Base-by-base conservation (phyloP, 768 basidiomycete genomes). In the Leccinellum rugosiceps region DNA sequence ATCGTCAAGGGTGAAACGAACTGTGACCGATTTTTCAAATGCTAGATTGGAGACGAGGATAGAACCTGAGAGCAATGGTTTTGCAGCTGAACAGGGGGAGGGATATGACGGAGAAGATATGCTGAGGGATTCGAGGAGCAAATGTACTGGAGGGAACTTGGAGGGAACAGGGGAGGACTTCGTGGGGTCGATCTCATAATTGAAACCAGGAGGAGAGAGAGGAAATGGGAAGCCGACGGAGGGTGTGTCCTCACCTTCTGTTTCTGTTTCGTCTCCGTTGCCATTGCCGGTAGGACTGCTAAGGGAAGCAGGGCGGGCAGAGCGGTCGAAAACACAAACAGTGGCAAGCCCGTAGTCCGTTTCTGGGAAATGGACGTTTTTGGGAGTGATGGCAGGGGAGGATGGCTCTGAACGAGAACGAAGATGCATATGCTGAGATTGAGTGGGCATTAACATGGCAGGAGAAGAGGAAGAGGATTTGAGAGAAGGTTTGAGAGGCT, bases 1-100 rank as follows among this genome's bases (percentile, higher is more conserved):
- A 49, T 89, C 85, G 71, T 98, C 96, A 48, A 96, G 77, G 2
- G 96, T 98, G 70, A 95, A 98, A 1, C 95, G 78, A 1, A 97
- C 80, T 0, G 83, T 85, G 47, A 98, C 87, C 52, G 82, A 78
- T 74, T 98, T 98, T 70, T 90, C 86, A 60, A 90, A 98, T 0
- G 90, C 77, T 53, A 97, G 63, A 70, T 98, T 98, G 62, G 87
- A 83, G 19, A 94, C 92, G 50, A 92, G 81, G 55, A 97, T 74
- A 8, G 88, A 84, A 6, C 96, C 96, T 2, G 79, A 75, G 14
- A 97, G 79, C 75, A 70, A 6, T 59, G 73, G 43, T 68, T 66
- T 63, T 13, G 19, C n/a, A 14, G 55, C 6, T 1, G 49, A 3
- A 11, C 7, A 14, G 6, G 48, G 14, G 6, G 65, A 56, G 9